phyloP scores from a whole-genome alignment of 345 rosid species.

The Camelina hispida region DNA sequence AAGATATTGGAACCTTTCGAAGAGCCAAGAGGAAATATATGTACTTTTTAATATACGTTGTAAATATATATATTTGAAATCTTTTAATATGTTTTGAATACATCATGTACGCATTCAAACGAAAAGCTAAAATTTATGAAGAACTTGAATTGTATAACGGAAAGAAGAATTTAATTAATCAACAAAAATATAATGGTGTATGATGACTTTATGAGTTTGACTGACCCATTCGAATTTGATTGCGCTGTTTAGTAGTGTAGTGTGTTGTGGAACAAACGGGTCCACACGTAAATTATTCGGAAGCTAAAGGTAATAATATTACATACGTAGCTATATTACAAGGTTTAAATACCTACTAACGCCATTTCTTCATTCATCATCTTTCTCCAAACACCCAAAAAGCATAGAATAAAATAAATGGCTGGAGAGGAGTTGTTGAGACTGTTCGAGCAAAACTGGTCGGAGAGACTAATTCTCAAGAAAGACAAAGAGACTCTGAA shows the following conservation, averaged over 20 bases:
- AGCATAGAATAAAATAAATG: slow-evolving; percentile 30
- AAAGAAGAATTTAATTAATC: background rate
- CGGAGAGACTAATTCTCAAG: slow-evolving; percentile 44
- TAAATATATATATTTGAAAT: background rate
- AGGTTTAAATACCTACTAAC: slow-evolving; percentile 26
- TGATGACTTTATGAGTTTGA: slow-evolving; percentile 4
- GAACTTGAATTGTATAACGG: slow-evolving; percentile 26
- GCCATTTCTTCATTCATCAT: slow-evolving; percentile 2
- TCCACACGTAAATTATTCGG: slow-evolving; percentile 33
- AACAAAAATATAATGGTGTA: slow-evolving; percentile 2
- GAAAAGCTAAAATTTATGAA: background rate
- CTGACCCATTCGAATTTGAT: background rate
- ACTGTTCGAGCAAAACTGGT: slow-evolving; percentile 61
- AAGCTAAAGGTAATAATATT: slow-evolving; percentile 38
- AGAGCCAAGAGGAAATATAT: slow-evolving; percentile 31
- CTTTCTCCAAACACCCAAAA: background rate
- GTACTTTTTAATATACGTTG: background rate
- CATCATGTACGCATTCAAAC: slow-evolving; percentile 14
- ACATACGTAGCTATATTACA: background rate
- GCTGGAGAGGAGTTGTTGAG: slow-evolving; percentile 48
- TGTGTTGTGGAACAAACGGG: slow-evolving; percentile 16
- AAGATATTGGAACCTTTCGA: slow-evolving; percentile 31
- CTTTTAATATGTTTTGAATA: slow-evolving; percentile 2
- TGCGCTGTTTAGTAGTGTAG: slow-evolving; percentile 28
- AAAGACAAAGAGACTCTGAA: slow-evolving; percentile 27